These are phyloP conservation scores for Graphium sp. DNA, from an alignment of 2,329 filamentous ascomycete species.

Conservation along the genomic window DNA sequence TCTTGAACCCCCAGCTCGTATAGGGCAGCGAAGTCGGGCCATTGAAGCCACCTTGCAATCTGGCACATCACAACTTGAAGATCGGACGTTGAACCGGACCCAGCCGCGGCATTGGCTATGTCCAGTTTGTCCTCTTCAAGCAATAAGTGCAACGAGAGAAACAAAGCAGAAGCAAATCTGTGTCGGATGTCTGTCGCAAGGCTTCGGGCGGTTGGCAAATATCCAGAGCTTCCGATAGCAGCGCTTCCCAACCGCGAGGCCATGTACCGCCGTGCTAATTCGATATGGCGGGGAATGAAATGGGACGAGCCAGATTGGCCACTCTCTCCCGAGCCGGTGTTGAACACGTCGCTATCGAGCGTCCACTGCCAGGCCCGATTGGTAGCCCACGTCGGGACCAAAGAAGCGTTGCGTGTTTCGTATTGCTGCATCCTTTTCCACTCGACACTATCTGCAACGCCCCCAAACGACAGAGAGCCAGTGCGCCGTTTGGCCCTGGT, in stretches of 20 bases:
- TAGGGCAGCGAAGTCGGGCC: constrained; percentile 30
- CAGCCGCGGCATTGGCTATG: constrained; percentile 28
- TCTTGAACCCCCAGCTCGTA: constrained; percentile 38
- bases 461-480: constrained; percentile 17
- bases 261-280: constrained; percentile 49
- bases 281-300: constrained; percentile 36
- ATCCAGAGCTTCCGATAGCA: constrained; percentile 36
- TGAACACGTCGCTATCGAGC: constrained; percentile 27
- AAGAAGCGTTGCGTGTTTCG: constrained; percentile 28
- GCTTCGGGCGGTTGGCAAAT: constrained; percentile 43
- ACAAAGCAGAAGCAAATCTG: constrained; percentile 46
- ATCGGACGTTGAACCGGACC: constrained; percentile 25
- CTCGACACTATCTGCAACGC: constrained; percentile 18
- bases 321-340: no score
- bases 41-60: constrained; percentile 67
- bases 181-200: constrained; percentile 38
- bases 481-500: constrained; percentile 12
- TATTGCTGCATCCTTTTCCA: constrained; percentile 29
- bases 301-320: no score
- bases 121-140: constrained; percentile 80
- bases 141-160: constrained; percentile 70
- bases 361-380: constrained; percentile 57
- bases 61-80: constrained; percentile 66
- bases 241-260: constrained; percentile 37
- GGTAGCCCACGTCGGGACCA: constrained; percentile 40